These are phyloP conservation scores for Brassica carinata DNA, from an alignment of 345 rosid species.

Conservation along the genomic window DNA sequence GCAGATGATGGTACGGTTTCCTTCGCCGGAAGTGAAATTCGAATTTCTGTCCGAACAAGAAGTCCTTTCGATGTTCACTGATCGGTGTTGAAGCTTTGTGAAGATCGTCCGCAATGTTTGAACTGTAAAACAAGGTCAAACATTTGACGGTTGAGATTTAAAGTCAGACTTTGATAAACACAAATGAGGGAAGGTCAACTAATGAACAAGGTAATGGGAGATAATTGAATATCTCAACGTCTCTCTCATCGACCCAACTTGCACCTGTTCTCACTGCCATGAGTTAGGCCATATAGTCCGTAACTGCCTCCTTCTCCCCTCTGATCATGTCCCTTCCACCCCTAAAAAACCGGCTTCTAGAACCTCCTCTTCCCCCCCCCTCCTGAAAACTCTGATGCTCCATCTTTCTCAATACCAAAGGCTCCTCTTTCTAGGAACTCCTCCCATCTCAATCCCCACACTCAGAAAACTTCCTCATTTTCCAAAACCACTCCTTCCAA, in stretches of 20 bases:
- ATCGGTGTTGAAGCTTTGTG: conserved; percentile 40
- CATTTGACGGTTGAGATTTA: conserved; percentile 11
- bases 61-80: conserved; percentile 37
- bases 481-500: no score
- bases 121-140: conserved; percentile 45
- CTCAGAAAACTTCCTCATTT: no score
- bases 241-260: conserved; percentile 8
- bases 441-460: no score
- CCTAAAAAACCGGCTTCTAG: no score
- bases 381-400: no score
- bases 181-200: not conserved
- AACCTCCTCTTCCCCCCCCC: no score
- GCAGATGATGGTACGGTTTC: conserved; percentile 48
- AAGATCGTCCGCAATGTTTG: conserved; percentile 52
- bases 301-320: no score
- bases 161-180: conserved; percentile 16
- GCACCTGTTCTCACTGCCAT: not conserved
- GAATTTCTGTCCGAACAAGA: conserved; percentile 54
- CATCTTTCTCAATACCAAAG: no score
- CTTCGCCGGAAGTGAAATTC: not conserved
- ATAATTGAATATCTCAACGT: not conserved
- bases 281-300: no score
- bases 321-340: no score
- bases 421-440: no score
- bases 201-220: not conserved